Evolutionary conservation across 495 filamentous ascomycete genomes (phyloP), one percentile per base, ranked within the genome.

Genomic region (Aspergillus hancockii): DNA sequence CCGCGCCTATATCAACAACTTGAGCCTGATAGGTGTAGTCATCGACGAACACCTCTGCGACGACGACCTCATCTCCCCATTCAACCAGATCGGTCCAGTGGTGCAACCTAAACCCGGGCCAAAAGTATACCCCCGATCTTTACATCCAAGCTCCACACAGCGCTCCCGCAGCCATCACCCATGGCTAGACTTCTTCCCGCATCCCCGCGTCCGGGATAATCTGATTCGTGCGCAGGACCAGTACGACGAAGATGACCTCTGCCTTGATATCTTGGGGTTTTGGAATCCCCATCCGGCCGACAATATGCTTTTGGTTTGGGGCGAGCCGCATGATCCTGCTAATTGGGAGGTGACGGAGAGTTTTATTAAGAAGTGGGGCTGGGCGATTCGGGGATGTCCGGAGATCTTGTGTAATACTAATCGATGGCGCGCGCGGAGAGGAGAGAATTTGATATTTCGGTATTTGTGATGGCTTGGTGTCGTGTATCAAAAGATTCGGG

Each of bases 141-240:
- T 86, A 2, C 72, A 72, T 2, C 81, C 81, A 1, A 85, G 83
- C 3, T 57, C 45, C 21, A 31, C 83, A 0, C 83, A 85, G 60
- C 58, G 51, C 14, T 56, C 58, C 0, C 62, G 69, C 6, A 62
- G 66, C 0, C 83, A 86, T 49, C 78, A 80, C 49, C 75, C 79
- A 0, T 85, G 81, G 75, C 62, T 86, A n/a, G 81, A 84, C 56
- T 73, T 84, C 47, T 78, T 84, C 49, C 83, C 82, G 2, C 69
- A 75, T 23, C 74, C 75, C 13, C 67, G 64, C 18, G 68, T 85
- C 58, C 75, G 83, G 1, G 79, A 84, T 50, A 82, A 82, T 46
- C 63, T 82, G 23, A 78, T 85, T 31, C 52, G 62, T 21, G 67
- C 73, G 4, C 68, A 68, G 1, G 73, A 73, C 34, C 36, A 50